Percentiles rank a stretch among this genome's conserved stretches.
Evolutionary conservation across 352 stramenopile genomes (phyloP).

Genomic region (Phytophthora citrophthora): DNA sequence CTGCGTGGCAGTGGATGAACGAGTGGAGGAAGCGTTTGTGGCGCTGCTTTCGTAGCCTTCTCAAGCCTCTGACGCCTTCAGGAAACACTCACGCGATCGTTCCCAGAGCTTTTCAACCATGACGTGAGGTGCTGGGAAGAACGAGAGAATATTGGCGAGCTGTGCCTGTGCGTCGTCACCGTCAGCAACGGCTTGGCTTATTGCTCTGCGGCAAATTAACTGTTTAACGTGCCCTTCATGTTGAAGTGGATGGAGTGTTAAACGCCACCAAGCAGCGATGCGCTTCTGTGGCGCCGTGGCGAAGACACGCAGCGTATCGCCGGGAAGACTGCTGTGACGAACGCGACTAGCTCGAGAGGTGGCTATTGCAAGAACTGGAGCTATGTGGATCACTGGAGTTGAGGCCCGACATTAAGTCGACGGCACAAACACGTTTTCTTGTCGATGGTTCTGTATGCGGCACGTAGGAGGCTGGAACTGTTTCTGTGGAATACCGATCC

Average conservation of each 20-base stretch:
- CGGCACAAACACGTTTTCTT: too few relatives aligned
- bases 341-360: background rate
- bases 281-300: conserved; percentile 16
- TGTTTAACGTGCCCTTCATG: background rate
- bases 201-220: background rate
- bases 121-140: background rate
- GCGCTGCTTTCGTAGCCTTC: conserved; percentile 6
- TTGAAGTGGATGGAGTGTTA: conserved; percentile 7
- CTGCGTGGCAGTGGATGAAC: conserved; percentile 10
- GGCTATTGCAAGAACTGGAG: too few relatives aligned
- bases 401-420: too few relatives aligned
- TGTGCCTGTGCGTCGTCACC: conserved; percentile 1
- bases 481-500: too few relatives aligned
- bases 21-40: background rate
- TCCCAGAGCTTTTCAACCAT: too few relatives aligned
- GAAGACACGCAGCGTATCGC: conserved; percentile 27
- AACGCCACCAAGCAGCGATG: conserved; percentile 10
- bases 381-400: too few relatives aligned
- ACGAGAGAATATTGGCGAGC: background rate
- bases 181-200: background rate
- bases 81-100: conserved; percentile 12
- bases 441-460: too few relatives aligned
- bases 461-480: too few relatives aligned
- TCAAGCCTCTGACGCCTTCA: conserved; percentile 5
- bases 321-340: background rate